A percentile compares a stretch with the other conserved stretches of the same genome.
phyloP scores from a whole-genome alignment of 164 flowering plant species.

The Saururus chinensis region DNA sequence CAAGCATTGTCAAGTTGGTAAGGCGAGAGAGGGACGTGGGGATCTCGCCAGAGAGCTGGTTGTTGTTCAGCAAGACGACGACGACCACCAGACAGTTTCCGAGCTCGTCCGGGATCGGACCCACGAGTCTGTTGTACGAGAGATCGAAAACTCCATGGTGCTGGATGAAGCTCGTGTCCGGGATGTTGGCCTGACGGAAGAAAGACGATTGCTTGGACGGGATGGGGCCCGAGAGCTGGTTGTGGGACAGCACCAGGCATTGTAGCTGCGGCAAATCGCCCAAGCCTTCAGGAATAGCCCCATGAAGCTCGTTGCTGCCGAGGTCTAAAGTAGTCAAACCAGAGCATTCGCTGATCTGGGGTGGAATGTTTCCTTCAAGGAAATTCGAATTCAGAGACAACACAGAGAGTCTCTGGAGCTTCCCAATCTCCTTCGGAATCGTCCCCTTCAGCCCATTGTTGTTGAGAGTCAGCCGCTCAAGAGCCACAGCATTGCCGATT shows the following conservation, averaged over 20 bases:
- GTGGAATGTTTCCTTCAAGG: slow-evolving; percentile 46
- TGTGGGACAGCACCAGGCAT: slow-evolving; percentile 65
- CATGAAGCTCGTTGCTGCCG: slow-evolving; percentile 37
- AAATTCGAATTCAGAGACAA: slow-evolving; percentile 48
- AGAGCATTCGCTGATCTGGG: slow-evolving; percentile 38
- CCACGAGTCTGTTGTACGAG: slow-evolving; percentile 51
- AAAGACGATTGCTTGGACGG: slow-evolving; percentile 39
- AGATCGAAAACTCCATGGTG: slow-evolving; percentile 71
- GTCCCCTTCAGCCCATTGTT: slow-evolving; percentile 44
- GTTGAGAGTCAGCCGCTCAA: slow-evolving; percentile 42
- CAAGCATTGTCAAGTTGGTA: slow-evolving; percentile 49
- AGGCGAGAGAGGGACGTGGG: slow-evolving; percentile 47
- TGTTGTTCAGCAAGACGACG: slow-evolving; percentile 47
- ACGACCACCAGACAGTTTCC: slow-evolving; percentile 48
- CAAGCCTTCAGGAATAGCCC: slow-evolving; percentile 17
- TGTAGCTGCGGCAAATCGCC: slow-evolving; percentile 40
- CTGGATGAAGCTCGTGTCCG: slow-evolving; percentile 58
- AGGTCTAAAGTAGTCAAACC: slow-evolving; percentile 53
- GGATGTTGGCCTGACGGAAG: slow-evolving; percentile 44
- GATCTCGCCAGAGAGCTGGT: slow-evolving; percentile 53
- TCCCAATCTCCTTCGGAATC: slow-evolving; percentile 57
- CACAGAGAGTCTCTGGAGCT: slow-evolving; percentile 41
- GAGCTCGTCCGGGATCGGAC: slow-evolving; percentile 59
- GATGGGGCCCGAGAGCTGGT: slow-evolving; percentile 47
- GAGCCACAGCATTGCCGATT: slow-evolving; percentile 38